phyloP scores from a whole-genome alignment of 495 filamentous ascomycete genomes.

The Penicillium paxilli region DNA sequence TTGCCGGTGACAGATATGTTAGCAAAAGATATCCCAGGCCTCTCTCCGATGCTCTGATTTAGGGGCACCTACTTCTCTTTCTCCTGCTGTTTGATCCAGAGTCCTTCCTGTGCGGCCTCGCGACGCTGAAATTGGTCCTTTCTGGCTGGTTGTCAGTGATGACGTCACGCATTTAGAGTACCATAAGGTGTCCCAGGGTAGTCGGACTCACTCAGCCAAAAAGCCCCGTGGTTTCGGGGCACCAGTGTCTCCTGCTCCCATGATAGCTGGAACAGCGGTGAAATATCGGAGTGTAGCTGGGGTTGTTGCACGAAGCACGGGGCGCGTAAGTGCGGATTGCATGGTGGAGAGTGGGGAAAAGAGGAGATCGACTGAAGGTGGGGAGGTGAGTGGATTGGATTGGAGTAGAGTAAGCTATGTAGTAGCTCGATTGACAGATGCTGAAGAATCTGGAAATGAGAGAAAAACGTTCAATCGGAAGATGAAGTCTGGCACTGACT shows the following conservation, averaged over 20 bases:
- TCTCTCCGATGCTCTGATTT: background rate
- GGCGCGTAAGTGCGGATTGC: slow-evolving; percentile 46
- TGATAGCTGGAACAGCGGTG: slow-evolving; percentile 54
- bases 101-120: slow-evolving; percentile 79
- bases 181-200: too few relatives aligned
- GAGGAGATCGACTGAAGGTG: slow-evolving; percentile 4
- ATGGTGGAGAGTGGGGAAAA: slow-evolving; percentile 11
- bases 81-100: slow-evolving; percentile 74
- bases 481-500: background rate
- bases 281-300: slow-evolving; percentile 50
- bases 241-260: slow-evolving; percentile 64
- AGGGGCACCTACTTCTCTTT: slow-evolving; percentile 60
- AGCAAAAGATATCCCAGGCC: background rate
- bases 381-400: background rate
- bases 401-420: background rate
- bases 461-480: background rate
- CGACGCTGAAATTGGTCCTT: slow-evolving; percentile 86
- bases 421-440: background rate
- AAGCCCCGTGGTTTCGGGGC: slow-evolving; percentile 48
- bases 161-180: slow-evolving; percentile 29
- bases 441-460: background rate
- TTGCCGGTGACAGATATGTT: slow-evolving; percentile 14
- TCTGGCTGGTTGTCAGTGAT: slow-evolving; percentile 12
- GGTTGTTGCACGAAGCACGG: slow-evolving; percentile 43
- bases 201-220: slow-evolving; percentile 37